Conservation (phyloP, 2,329 filamentous ascomycete species). For the Ceratocystis diversiconidia region DNA sequence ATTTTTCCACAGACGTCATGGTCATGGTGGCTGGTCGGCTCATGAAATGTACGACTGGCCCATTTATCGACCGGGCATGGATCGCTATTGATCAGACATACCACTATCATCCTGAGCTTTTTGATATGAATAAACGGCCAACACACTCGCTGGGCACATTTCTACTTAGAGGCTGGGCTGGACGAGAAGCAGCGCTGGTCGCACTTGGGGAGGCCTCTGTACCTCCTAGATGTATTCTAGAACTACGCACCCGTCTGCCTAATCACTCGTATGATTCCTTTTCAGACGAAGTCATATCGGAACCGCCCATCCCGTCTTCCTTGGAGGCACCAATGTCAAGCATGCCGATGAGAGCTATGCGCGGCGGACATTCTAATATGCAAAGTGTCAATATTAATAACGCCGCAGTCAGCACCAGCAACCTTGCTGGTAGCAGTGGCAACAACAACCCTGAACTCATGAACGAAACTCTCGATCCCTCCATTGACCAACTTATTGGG, state of each 20-base stretch:
- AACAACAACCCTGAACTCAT: neutral
- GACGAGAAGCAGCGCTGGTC: slow-evolving; percentile 31
- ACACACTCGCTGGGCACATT: slow-evolving; percentile 11
- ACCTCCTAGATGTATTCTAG: slow-evolving; percentile 33
- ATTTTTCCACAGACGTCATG: slow-evolving; percentile 44
- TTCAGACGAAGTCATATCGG: slow-evolving; percentile 20
- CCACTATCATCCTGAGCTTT: slow-evolving; percentile 35
- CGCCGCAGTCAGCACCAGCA: neutral
- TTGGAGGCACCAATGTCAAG: slow-evolving; percentile 15
- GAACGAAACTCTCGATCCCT: slow-evolving; percentile 19
- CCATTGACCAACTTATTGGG: slow-evolving; percentile 32
- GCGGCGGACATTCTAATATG: neutral
- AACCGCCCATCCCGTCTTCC: slow-evolving; percentile 15
- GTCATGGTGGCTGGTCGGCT: slow-evolving; percentile 42
- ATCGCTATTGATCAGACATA: slow-evolving; percentile 33
- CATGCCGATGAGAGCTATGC: slow-evolving; percentile 14
- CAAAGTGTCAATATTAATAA: neutral
- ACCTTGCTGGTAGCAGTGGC: neutral
- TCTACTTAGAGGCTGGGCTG: slow-evolving; percentile 29
- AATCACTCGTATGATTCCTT: slow-evolving; percentile 23
- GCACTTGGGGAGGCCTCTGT: slow-evolving; percentile 28
- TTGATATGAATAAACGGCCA: slow-evolving; percentile 34
- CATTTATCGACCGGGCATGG: slow-evolving; percentile 42
- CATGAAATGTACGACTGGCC: slow-evolving; percentile 34
- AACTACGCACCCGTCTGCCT: slow-evolving; percentile 32